Conservation (phyloP, 306 rosid genomes). For the Lupinus albus region DNA sequence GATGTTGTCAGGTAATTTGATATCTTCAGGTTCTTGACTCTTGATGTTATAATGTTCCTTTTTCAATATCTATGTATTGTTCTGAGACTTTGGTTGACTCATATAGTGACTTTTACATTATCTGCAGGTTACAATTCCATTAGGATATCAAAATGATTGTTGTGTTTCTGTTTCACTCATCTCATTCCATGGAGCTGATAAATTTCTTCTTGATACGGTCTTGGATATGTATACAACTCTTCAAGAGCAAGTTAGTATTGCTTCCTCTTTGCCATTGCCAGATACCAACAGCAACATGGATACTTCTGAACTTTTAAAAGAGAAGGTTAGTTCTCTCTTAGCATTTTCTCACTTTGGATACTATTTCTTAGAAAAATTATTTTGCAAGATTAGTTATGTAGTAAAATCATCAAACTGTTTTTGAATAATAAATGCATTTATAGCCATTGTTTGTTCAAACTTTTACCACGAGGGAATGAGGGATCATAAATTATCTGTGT, state of each 20-base stretch:
- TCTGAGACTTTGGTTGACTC: constrained; percentile 33
- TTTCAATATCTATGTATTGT: constrained; percentile 27
- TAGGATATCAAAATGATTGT: constrained; percentile 62
- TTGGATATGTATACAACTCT: constrained; percentile 72
- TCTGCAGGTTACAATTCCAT: constrained; percentile 73
- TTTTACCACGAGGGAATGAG: neutral
- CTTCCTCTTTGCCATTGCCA: constrained; percentile 50
- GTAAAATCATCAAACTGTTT: neutral
- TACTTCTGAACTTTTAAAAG: constrained; percentile 78
- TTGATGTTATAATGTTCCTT: constrained; percentile 20
- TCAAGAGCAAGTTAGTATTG: constrained; percentile 61
- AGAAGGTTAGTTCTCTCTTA: constrained; percentile 63
- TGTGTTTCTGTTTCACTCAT: constrained; percentile 76
- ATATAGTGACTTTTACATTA: constrained; percentile 16
- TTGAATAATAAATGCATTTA: neutral
- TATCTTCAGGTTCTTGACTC: constrained; percentile 34
- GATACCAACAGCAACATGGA: constrained; percentile 68
- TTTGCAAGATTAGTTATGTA: neutral
- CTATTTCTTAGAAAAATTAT: neutral
- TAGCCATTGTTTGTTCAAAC: neutral
- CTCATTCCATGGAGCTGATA: constrained; percentile 74
- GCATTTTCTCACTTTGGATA: neutral
- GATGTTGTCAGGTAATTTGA: constrained; percentile 71
- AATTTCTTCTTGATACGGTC: constrained; percentile 86
- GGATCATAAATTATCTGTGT: neutral